Conservation (phyloP, 2,329 filamentous ascomycete genomes). For the Cladosporium sp. region DNA sequence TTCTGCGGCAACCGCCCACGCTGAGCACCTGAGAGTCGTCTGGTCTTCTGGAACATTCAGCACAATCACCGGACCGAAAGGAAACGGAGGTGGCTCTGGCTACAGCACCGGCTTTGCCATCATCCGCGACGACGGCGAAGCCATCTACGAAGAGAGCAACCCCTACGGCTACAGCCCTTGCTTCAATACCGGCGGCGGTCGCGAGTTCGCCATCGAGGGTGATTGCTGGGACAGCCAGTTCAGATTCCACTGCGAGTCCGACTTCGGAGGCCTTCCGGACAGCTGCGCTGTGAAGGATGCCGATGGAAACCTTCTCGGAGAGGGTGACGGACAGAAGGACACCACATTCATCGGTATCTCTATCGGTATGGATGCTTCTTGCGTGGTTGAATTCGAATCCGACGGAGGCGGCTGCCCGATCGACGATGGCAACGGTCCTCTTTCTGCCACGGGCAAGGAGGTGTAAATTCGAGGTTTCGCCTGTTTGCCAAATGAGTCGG, state of each 20-base stretch:
- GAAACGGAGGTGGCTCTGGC: not conserved
- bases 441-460: not conserved
- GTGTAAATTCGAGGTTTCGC: not conserved
- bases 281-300: not conserved
- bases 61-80: not conserved
- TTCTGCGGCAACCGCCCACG: not conserved
- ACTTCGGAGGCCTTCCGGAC: not conserved
- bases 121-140: slow-evolving; percentile 2
- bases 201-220: not conserved
- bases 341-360: not conserved
- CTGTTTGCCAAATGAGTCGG: too few species aligned
- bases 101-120: not conserved
- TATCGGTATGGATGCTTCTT: not conserved
- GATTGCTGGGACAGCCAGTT: slow-evolving; percentile 1
- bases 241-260: not conserved
- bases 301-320: not conserved
- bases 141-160: not conserved
- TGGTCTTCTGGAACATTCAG: not conserved
- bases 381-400: not conserved
- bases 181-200: not conserved
- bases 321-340: not conserved
- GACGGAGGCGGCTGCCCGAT: not conserved
- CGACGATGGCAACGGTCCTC: not conserved
- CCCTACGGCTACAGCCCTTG: not conserved
- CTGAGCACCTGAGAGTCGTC: slow-evolving; percentile 3